Percentiles rank a stretch among this genome's conserved stretches.
phyloP scores from a whole-genome alignment of 352 stramenopile species.

The Pseudoperonospora humuli region DNA sequence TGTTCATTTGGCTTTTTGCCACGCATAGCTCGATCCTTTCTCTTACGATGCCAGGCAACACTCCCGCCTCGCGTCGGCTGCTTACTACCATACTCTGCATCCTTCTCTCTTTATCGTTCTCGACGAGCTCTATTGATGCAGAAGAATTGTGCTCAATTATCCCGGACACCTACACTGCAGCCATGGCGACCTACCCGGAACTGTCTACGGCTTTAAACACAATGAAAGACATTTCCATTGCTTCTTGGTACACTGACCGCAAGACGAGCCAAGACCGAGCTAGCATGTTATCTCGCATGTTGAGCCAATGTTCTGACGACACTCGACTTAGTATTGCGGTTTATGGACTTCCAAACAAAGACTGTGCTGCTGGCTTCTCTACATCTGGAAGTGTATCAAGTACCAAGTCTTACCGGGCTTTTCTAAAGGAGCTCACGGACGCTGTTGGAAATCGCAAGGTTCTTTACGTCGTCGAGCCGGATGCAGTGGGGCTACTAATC shows the following conservation, averaged over 20 bases:
- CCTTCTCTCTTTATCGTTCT: conserved; percentile 11
- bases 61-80: too few species aligned
- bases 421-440: conserved; percentile 31
- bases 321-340: conserved; percentile 44
- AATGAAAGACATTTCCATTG: conserved; percentile 33
- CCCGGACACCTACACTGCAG: conserved; percentile 29
- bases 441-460: conserved; percentile 44
- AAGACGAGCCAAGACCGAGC: conserved; percentile 19
- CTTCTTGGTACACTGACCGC: conserved; percentile 47
- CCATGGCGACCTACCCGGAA: conserved; percentile 26
- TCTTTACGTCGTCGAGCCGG: conserved; percentile 64
- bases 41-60: too few species aligned
- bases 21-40: too few species aligned
- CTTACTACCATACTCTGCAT: too few species aligned
- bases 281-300: conserved; percentile 18
- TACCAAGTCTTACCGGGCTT: conserved; percentile 36
- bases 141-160: conserved; percentile 31
- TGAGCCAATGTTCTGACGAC: conserved; percentile 23
- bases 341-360: conserved; percentile 71
- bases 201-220: conserved; percentile 26
- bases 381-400: conserved; percentile 29
- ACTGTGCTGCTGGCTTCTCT: conserved; percentile 54
- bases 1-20: too few species aligned
- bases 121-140: conserved; percentile 1
- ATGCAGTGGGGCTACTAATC: conserved; percentile 44